Conservation (phyloP, 108 stramenopile genomes). For the Nannochloropsis oceanica region DNA sequence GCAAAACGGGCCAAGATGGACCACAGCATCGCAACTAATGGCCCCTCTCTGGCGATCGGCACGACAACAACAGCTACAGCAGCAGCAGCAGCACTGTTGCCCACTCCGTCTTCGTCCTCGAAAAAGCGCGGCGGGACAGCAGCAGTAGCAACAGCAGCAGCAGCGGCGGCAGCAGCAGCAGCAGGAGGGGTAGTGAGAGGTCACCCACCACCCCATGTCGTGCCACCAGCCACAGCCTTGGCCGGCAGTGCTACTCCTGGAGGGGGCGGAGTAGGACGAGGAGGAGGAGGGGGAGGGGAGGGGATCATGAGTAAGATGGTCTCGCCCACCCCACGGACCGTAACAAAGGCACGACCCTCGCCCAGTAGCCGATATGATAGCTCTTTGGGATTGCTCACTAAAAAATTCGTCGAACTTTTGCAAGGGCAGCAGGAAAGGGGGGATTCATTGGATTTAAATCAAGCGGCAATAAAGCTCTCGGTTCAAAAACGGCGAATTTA, state of each 20-base stretch:
- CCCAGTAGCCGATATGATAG: constrained; percentile 52
- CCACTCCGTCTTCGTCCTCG: background rate
- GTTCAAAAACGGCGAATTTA: constrained; percentile 85
- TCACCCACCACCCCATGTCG: background rate
- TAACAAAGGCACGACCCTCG: background rate
- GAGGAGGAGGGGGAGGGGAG: background rate
- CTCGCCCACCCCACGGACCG: background rate
- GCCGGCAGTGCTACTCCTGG: background rate
- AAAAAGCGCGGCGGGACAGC: background rate
- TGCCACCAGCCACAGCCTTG: background rate
- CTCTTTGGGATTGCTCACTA: constrained; percentile 69
- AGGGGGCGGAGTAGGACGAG: background rate
- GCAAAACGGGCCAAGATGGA: background rate
- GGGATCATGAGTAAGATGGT: background rate
- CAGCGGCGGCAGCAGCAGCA: background rate
- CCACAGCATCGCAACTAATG: background rate
- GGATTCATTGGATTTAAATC: constrained; percentile 66
- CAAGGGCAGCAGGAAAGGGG: constrained; percentile 35
- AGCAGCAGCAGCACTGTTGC: background rate
- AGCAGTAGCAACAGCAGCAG: background rate
- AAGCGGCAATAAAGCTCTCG: constrained; percentile 56
- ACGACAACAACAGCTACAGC: background rate
- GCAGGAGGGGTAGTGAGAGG: background rate
- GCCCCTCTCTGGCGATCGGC: background rate
- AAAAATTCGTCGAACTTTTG: constrained; percentile 67